These are phyloP conservation scores for Penicillium brevicompactum DNA, from an alignment of 2,329 filamentous ascomycete genomes.

Conservation along the genomic window DNA sequence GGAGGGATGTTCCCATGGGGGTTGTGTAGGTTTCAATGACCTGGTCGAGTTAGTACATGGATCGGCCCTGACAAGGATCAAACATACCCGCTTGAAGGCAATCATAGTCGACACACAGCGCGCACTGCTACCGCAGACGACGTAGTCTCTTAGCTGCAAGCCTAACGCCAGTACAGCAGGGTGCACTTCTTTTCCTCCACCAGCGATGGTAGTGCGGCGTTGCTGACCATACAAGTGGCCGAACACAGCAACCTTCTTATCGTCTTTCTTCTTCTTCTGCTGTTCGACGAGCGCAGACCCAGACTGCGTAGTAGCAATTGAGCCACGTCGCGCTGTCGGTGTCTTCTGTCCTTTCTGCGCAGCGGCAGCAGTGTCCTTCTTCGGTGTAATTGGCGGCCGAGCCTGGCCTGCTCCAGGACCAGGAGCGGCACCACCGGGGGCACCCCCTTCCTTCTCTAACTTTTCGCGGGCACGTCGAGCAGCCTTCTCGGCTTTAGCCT, in stretches of 20 bases:
- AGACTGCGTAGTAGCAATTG: constrained; percentile 32
- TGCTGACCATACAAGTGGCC: constrained; percentile 79
- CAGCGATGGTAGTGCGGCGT: constrained; percentile 65
- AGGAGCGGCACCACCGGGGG: constrained; percentile 38
- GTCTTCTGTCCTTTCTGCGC: constrained; percentile 36
- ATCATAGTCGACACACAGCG: constrained; percentile 84
- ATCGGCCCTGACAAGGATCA: neutral
- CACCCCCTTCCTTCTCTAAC: constrained; percentile 51
- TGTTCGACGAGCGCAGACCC: constrained; percentile 38
- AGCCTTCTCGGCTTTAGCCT: constrained; percentile 87
- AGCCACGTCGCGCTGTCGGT: constrained; percentile 36
- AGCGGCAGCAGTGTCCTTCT: constrained; percentile 33
- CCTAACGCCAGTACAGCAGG: constrained; percentile 82
- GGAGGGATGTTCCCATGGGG: constrained; percentile 78
- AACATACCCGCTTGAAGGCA: constrained; percentile 79
- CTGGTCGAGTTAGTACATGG: constrained; percentile 46
- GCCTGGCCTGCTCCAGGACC: constrained; percentile 32
- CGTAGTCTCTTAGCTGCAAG: constrained; percentile 86
- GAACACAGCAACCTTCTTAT: constrained; percentile 74
- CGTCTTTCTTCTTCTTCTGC: constrained; percentile 59
- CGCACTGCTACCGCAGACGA: constrained; percentile 85
- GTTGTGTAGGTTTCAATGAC: constrained; percentile 93
- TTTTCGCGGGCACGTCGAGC: constrained; percentile 76
- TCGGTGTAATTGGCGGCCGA: constrained; percentile 26
- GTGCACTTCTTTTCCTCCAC: constrained; percentile 73